Evolutionary conservation across 805 yeast species (phyloP), one percentile per base, ranked within the genome.

Genomic region (Candida boleticola): DNA sequence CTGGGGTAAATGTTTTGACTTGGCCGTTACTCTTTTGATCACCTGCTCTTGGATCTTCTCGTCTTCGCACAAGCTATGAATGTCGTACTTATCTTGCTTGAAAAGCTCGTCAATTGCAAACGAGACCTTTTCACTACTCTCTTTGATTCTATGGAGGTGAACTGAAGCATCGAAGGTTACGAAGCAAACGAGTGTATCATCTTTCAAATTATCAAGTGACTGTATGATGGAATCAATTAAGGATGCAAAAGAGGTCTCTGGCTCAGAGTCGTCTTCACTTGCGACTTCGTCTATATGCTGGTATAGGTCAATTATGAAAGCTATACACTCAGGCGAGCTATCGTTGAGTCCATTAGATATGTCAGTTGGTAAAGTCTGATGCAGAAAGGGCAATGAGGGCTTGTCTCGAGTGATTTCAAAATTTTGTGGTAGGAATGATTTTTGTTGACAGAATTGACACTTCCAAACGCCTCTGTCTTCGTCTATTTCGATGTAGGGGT

Each of bases 371-470:
- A 71, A 9, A 13, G 13, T 13, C 11, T 31, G 35, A 18, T 31
- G 20, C 16, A 18, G 20, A 17, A 31, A 17, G 19, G 20, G 13
- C 11, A 20, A 18, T 7, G 50, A 4, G 43, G 39, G 45, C 65
- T 68, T 33, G n/a, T n/a, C n/a, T n/a, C n/a, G n/a, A n/a, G n/a
- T n/a, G 64, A 11, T 23, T 7, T 7, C 7, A 11, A 23, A 7
- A 23, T 23, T 23, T 23, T 41, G 36, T 2, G 70, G 64, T 4
- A 66, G 39, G 19, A 30, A 42, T 2, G 53, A 50, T 25, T 50
- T 49, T 29, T 55, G 51, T 11, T 49, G 52, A 43, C 74, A 68
- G 30, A 63, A 53, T 0, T 69, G 71, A 42, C 74, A 68, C 64
- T 63, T 57, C 73, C 74, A 68, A 58, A 54, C 55, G 18, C 43